These are phyloP conservation scores for Phaeomoniella chlamydospora DNA, from an alignment of 2,329 filamentous ascomycete species.

Conservation along the genomic window DNA sequence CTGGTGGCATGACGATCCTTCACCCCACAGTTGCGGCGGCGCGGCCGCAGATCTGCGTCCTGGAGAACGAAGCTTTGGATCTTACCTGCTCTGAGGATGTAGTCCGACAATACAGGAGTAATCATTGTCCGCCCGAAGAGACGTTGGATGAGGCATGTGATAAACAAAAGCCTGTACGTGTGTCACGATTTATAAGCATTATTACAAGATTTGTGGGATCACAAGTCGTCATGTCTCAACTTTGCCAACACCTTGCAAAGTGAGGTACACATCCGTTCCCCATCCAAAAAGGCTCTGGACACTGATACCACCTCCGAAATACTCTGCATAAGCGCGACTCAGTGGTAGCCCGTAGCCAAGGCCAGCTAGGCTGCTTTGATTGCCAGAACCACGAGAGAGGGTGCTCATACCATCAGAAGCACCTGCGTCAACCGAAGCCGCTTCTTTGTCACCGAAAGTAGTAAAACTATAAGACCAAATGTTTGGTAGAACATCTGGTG, in stretches of 20 bases:
- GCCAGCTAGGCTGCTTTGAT: conserved; percentile 75
- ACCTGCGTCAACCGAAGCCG: conserved; percentile 31
- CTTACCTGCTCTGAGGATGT: too few relatives aligned
- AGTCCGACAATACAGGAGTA: too few relatives aligned
- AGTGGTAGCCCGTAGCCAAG: conserved; percentile 85
- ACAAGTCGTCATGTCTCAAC: too few relatives aligned
- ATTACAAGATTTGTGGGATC: too few relatives aligned
- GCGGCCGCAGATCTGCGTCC: too few relatives aligned
- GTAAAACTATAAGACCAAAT: conserved; percentile 98
- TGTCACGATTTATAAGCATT: too few relatives aligned
- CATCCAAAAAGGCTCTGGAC: conserved; percentile 95
- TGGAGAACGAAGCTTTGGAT: too few relatives aligned
- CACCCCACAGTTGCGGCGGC: too few relatives aligned
- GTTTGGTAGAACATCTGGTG: conserved; percentile 65
- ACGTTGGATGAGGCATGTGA: too few relatives aligned
- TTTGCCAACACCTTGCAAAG: conserved; percentile 45
- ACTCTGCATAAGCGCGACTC: conserved; percentile 88
- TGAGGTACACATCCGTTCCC: conserved; percentile 59
- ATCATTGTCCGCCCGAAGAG: too few relatives aligned
- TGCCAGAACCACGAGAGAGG: conserved; percentile 56
- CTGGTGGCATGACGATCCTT: too few relatives aligned
- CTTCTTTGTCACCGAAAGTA: conserved; percentile 63
- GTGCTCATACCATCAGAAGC: conserved; percentile 54
- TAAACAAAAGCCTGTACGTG: too few relatives aligned
- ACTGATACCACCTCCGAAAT: conserved; percentile 88